phyloP scores from a whole-genome alignment of 495 filamentous ascomycete genomes.

The Penicillium dipodomyicola region DNA sequence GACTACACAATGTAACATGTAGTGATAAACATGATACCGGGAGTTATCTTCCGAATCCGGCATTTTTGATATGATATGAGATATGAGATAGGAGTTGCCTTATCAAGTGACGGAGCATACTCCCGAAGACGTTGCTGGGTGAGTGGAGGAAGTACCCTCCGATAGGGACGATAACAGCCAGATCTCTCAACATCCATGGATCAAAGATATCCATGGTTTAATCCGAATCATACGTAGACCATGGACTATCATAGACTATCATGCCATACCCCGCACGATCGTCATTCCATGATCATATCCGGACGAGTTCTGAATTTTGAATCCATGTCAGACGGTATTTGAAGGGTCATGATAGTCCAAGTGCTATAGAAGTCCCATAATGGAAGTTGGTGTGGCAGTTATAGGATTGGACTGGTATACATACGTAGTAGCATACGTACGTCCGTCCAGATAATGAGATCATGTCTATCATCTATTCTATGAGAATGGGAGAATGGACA shows the following conservation, averaged over 20 bases:
- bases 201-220: not conserved
- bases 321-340: conserved; percentile 1
- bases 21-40: not conserved
- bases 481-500: not conserved
- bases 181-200: too few relatives aligned
- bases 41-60: not conserved
- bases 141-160: conserved; percentile 7
- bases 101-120: conserved; percentile 2
- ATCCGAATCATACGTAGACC: not conserved
- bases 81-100: conserved; percentile 4
- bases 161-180: not conserved
- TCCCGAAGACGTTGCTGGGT: not conserved
- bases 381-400: conserved; percentile 13
- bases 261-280: conserved; percentile 27
- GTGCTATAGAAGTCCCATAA: conserved; percentile 13
- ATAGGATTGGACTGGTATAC: not conserved
- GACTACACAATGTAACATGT: not conserved
- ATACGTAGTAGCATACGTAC: not conserved
- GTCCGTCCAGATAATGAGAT: conserved; percentile 10
- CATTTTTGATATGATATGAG: conserved; percentile 3
- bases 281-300: conserved; percentile 17
- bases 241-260: not conserved
- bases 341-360: conserved; percentile 4
- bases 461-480: conserved; percentile 1
- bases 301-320: conserved; percentile 1